Base-by-base conservation (phyloP, 1,284 basidiomycete species). In the Heterobasidion annosum region DNA sequence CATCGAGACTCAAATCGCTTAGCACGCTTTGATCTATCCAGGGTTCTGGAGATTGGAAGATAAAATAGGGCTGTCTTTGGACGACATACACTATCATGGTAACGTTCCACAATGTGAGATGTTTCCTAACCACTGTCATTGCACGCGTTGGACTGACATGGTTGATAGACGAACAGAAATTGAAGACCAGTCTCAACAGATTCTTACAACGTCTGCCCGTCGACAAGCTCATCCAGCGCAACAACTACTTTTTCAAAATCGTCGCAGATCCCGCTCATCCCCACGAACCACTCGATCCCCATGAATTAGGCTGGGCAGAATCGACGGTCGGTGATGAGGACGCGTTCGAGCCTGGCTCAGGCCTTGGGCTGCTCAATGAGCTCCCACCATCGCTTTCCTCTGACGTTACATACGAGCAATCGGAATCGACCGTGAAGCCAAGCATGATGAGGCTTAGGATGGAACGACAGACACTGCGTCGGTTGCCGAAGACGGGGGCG, bases 31-130 rank as follows among this genome's bases (percentile, higher is more conserved):
- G 35, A 33, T 35, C 16, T 43, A 16, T 10, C 10, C 59, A 88
- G 87, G 89, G 8, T 84, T 80, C 59, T 92, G 90, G 90, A 73
- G 88, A 19, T 74, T 91, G 66, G 64, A 77, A 56, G 88, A 91
- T 68, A 91, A 91, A 68, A 78, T 90, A 54, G 88, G 88, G 8
- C 68, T 83, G 63, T 73, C 82, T 5, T 68, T 91, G 16, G 83
- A 88, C 46, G 80, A 88, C 55, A 89, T 92, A 49, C 89, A 92
- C 64, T 69, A 73, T 48, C 72, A 73, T 51, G 86, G 87, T 3
- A 68, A 82, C 53, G 87, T 90, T 15, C 85, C 85, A 37, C 79
- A 81, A 68, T 90, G 86, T 86, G 65, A 47, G 45, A 3, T 7
- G 7, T 25, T 10, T 65, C 82, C 3, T 15, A 67, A 16, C 35